Conservation (phyloP, 2,329 filamentous ascomycete species). For the Arthrobotrys iridis region DNA sequence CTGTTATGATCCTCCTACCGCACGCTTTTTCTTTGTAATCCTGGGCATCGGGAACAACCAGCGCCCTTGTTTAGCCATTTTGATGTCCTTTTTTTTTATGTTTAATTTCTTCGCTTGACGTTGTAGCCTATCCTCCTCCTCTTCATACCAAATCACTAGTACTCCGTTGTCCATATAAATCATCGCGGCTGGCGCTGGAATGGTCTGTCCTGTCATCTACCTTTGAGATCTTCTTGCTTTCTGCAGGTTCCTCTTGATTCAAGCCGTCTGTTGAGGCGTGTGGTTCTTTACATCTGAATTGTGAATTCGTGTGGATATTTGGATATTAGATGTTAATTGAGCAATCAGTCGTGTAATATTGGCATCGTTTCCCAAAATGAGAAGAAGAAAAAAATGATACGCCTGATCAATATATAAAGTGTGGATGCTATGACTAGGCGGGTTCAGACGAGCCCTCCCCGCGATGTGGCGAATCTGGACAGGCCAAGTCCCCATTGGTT, state of each 20-base stretch:
- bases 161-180: slow-evolving; percentile 37
- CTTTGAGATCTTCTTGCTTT: neutral
- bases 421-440: no score
- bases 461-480: neutral
- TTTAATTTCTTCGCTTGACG: neutral
- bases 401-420: no score
- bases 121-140: neutral
- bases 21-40: neutral
- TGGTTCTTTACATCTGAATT: no score
- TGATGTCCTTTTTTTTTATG: neutral
- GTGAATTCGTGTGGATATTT: no score
- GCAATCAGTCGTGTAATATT: no score
- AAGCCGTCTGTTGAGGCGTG: no score
- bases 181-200: slow-evolving; percentile 46
- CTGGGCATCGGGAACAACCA: neutral
- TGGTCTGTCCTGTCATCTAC: slow-evolving; percentile 14
- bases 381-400: no score
- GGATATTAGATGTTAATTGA: no score
- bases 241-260: neutral
- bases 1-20: neutral
- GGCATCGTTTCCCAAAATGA: no score
- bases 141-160: neutral
- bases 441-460: no score
- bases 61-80: slow-evolving; percentile 12
- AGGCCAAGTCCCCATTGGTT: no score